Evolutionary conservation across 352 stramenopile species (phyloP), one percentile per base, ranked within the genome.

Genomic region (Pythium sp.): DNA sequence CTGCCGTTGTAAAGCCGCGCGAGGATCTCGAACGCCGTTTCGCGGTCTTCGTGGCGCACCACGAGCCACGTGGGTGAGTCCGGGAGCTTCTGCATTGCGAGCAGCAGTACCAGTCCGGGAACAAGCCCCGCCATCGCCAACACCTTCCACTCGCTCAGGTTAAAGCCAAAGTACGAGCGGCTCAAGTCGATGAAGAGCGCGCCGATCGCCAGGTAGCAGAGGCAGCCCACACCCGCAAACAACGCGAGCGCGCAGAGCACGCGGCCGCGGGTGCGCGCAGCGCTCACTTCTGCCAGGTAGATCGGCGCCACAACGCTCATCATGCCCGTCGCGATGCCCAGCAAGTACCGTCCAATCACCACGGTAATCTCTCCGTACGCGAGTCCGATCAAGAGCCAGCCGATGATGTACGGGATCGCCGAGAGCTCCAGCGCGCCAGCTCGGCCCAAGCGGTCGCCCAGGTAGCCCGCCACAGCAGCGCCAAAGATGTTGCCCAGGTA

Each of bases 31-130:
- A 90, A 92, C 2, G 85, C 77, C n/a, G 79, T 71, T 56, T 88
- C 76, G 22, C 76, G 82, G 72, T 95, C 87, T 54, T 92, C 78
- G 59, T 93, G 85, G 55, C 78, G 82, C 3, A 82, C 65, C 28
- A 95, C 72, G 63, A 95, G 82, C 84, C 82, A 95, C 64, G 87
- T 89, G 2, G 85, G 85, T n/a, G 85, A 92, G 66, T 92, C 87
- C 0, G 85, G 84, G 20, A 94, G 73, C 18, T 79, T 79, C 66
- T 94, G 87, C 47, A 84, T 82, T 38, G 86, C 72, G 14, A 91
- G 63, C 41, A 94, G 64, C 47, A 94, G 63, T 47, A 75, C 12
- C 5, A 94, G 56, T 0, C 77, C 83, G 8, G 85, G 85, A 7
- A 78, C 38, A 6, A 92, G 63, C 4, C 83, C 81, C 24, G 75